Evolutionary conservation across 2,329 filamentous ascomycete species (phyloP).

Genomic region (Penicillium sp.): DNA sequence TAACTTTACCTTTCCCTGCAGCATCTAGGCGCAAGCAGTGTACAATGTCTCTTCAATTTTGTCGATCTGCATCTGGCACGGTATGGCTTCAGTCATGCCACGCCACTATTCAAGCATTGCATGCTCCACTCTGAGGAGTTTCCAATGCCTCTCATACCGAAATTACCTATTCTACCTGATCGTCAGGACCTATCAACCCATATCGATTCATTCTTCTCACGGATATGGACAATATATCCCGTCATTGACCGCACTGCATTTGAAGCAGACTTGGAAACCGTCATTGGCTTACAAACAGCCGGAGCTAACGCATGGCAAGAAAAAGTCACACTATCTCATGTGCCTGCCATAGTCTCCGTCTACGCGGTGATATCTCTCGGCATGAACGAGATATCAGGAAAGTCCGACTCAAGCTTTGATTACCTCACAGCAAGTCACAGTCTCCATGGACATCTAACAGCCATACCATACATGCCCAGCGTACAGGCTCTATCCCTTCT

Average conservation of each 20-base stretch:
- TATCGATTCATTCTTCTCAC: not conserved
- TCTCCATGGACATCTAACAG: not conserved
- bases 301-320: not conserved
- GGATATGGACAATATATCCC: not conserved
- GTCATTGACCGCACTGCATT: not conserved
- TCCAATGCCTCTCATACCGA: conserved; percentile 5
- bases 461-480: not conserved
- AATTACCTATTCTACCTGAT: not conserved
- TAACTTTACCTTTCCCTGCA: not conserved
- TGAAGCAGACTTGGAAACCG: not conserved
- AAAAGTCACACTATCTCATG: not conserved
- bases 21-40: conserved; percentile 13
- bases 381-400: not conserved
- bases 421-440: conserved; percentile 1
- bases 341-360: not conserved
- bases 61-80: conserved; percentile 9
- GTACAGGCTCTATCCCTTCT: not conserved
- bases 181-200: not conserved
- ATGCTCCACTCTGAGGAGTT: conserved; percentile 11
- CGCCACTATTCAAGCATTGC: conserved; percentile 6
- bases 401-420: not conserved
- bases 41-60: conserved; percentile 14
- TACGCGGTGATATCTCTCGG: not conserved
- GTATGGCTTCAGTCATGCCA: conserved; percentile 4
- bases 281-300: not conserved